These are phyloP conservation scores for Botryotinia narcissicola DNA, from an alignment of 2,329 filamentous ascomycete genomes.

Conservation along the genomic window DNA sequence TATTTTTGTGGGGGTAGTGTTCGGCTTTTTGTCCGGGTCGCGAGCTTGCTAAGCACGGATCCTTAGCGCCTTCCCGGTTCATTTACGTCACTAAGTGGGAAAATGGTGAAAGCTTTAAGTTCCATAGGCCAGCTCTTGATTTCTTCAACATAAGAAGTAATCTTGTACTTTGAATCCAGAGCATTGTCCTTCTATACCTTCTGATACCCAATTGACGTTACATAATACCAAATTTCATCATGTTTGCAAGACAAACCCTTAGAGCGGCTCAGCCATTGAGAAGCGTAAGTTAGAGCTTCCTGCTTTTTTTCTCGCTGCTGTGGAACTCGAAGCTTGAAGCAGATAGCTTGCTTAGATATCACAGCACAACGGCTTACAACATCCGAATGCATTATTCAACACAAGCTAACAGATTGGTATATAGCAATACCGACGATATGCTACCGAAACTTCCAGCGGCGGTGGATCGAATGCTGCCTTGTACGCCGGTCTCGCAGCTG, in stretches of 20 bases:
- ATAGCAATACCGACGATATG: slow-evolving; percentile 69
- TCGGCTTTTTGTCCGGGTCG: no score
- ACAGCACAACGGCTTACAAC: neutral
- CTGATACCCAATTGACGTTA: neutral
- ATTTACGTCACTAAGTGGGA: slow-evolving; percentile 10
- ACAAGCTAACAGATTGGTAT: slow-evolving; percentile 14
- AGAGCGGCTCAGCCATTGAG: slow-evolving; percentile 63
- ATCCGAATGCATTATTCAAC: neutral
- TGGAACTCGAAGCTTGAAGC: neutral
- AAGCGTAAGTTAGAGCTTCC: slow-evolving; percentile 50
- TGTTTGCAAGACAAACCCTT: slow-evolving; percentile 67
- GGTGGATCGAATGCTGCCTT: slow-evolving; percentile 58
- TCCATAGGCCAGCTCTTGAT: neutral
- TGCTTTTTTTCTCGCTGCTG: neutral
- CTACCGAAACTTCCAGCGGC: slow-evolving; percentile 53
- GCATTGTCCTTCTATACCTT: neutral
- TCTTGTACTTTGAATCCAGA: neutral
- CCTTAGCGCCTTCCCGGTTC: neutral
- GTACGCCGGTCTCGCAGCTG: slow-evolving; percentile 59
- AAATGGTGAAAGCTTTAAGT: slow-evolving; percentile 10
- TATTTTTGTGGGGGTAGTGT: no score
- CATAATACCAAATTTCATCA: slow-evolving; percentile 38
- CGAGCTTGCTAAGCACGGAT: neutral
- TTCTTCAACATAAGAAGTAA: neutral
- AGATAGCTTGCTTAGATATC: neutral